A percentile compares a stretch with the other conserved stretches of the same genome.
These are phyloP conservation scores for Ogataea glucozyma DNA, from an alignment of 805 yeast genomes.

Conservation along the genomic window DNA sequence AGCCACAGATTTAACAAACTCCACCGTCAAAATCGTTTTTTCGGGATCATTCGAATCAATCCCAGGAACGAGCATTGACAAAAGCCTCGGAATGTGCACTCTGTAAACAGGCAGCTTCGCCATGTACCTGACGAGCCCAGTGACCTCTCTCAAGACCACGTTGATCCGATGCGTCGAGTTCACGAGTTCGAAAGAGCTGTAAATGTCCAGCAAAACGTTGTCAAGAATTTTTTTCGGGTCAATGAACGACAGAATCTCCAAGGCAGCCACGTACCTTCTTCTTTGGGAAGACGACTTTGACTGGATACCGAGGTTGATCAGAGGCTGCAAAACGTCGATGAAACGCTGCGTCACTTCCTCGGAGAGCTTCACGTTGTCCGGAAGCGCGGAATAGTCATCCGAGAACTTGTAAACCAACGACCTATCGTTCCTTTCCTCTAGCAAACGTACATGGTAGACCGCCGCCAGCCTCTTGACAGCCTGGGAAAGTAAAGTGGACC, in stretches of 20 bases:
- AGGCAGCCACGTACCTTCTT: conserved; percentile 56
- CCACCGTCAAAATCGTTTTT: conserved; percentile 67
- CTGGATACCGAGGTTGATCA: conserved; percentile 71
- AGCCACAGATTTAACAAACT: conserved; percentile 68
- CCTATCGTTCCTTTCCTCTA: conserved; percentile 47
- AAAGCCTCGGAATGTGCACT: conserved; percentile 74
- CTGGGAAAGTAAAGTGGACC: conserved; percentile 73
- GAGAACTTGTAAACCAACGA: conserved; percentile 22
- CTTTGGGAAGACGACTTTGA: conserved; percentile 62
- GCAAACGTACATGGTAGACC: conserved; percentile 58
- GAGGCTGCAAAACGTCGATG: conserved; percentile 49
- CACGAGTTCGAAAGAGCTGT: conserved; percentile 64
- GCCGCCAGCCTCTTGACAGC: conserved; percentile 60
- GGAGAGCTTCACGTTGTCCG: conserved; percentile 27
- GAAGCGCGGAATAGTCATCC: conserved; percentile 28
- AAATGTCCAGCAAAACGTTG: conserved; percentile 64
- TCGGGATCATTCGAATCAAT: conserved; percentile 85
- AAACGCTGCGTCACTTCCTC: conserved; percentile 22
- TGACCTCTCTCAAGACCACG: conserved; percentile 68
- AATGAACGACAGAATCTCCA: conserved; percentile 65
- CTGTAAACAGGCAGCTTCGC: conserved; percentile 62
- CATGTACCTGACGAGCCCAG: conserved; percentile 66
- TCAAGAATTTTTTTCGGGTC: conserved; percentile 57
- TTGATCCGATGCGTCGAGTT: conserved; percentile 78
- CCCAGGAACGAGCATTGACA: conserved; percentile 72